Conservation (phyloP, 306 rosid genomes). For the Coriaria nepalensis region DNA sequence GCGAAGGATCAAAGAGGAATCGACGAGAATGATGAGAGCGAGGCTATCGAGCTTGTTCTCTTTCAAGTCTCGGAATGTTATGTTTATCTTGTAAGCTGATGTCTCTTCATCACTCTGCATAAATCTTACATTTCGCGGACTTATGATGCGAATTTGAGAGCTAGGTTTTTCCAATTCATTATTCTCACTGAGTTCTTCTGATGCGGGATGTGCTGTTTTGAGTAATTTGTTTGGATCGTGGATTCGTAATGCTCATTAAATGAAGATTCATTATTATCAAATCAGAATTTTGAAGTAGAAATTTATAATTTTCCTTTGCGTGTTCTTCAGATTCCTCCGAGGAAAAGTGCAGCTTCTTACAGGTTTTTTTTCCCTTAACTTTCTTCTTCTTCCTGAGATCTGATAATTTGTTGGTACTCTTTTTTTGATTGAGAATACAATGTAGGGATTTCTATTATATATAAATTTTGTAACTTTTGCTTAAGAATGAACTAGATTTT, state of each 20-base stretch:
- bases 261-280: no score
- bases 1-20: constrained; percentile 27
- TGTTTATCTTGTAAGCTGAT: constrained; percentile 62
- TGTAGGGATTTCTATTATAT: no score
- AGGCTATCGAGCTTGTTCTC: constrained; percentile 73
- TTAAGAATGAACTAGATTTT: no score
- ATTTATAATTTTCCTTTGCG: constrained; percentile 12
- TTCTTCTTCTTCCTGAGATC: no score
- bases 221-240: neutral
- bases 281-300: no score
- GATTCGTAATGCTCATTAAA: no score
- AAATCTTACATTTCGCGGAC: neutral
- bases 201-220: neutral
- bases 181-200: neutral
- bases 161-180: neutral
- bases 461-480: no score
- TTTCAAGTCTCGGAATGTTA: constrained; percentile 92
- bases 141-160: neutral
- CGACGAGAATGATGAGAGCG: constrained; percentile 39
- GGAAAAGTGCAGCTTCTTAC: constrained; percentile 91
- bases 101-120: neutral
- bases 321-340: constrained; percentile 83
- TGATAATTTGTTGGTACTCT: no score
- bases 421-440: no score
- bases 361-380: constrained; percentile 34